Evolutionary conservation across 208 protist genomes (phyloP).

Genomic region (Crithidia fasciculata): DNA sequence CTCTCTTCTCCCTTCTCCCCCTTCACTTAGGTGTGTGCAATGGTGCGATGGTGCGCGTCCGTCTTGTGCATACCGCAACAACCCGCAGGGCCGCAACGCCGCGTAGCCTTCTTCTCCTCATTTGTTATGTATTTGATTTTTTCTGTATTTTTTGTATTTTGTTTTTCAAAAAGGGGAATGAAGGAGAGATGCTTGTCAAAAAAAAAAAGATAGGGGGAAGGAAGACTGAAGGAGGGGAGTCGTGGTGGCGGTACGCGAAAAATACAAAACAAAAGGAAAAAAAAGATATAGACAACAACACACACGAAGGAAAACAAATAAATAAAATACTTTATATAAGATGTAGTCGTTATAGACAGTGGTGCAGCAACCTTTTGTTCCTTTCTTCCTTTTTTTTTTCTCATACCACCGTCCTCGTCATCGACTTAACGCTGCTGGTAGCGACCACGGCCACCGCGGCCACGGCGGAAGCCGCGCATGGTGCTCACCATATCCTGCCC

Average conservation of each 20-base stretch:
- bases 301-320: background rate
- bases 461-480: conserved; percentile 77
- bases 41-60: too few species aligned
- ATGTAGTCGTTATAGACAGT: too few species aligned
- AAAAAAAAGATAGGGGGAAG: background rate
- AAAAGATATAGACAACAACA: conserved; percentile 2
- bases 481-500: conserved; percentile 84
- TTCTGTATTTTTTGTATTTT: conserved; percentile 2
- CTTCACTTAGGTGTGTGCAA: too few species aligned
- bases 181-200: background rate
- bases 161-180: background rate
- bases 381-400: too few species aligned
- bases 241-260: background rate
- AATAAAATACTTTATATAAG: background rate
- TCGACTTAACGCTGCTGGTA: conserved; percentile 61
- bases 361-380: too few species aligned
- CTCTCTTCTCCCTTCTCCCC: too few species aligned
- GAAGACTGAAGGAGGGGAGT: too few species aligned
- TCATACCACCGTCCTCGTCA: background rate
- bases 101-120: too few species aligned
- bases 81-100: too few species aligned
- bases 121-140: background rate
- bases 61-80: too few species aligned
- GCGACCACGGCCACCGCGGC: conserved; percentile 67
- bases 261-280: conserved; percentile 18